Evolutionary conservation across 1,284 basidiomycete species (phyloP).

Genomic region (Sanghuangporus weigelae): DNA sequence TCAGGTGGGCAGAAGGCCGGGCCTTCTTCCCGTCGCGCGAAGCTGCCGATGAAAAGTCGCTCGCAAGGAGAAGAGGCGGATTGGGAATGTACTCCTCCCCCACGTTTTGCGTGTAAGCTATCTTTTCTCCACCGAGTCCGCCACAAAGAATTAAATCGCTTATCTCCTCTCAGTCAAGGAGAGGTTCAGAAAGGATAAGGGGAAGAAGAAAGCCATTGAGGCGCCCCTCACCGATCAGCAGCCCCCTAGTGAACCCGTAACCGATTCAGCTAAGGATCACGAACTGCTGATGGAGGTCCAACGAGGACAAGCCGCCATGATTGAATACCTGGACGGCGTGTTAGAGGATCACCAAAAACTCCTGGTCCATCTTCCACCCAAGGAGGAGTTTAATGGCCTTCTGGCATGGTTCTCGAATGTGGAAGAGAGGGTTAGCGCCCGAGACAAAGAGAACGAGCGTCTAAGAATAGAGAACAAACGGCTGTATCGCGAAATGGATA

Average conservation of each 20-base stretch:
- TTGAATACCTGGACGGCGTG: neutral
- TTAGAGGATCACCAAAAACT: neutral
- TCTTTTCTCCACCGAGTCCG: neutral
- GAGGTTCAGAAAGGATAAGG: neutral
- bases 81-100: neutral
- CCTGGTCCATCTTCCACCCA: neutral
- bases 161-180: neutral
- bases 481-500: neutral
- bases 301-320: neutral
- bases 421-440: neutral
- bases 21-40: neutral
- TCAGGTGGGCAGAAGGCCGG: neutral
- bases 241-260: neutral
- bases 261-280: neutral
- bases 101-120: neutral
- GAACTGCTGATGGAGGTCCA: neutral
- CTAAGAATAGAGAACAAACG: neutral
- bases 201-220: neutral
- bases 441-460: neutral
- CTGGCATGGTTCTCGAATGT: neutral
- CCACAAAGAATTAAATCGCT: neutral
- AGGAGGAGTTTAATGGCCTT: neutral
- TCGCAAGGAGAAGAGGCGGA: neutral
- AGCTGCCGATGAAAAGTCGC: neutral
- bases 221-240: neutral